phyloP scores from a whole-genome alignment of 495 filamentous ascomycete species.

The Podospora bellae-mahoneyi region DNA sequence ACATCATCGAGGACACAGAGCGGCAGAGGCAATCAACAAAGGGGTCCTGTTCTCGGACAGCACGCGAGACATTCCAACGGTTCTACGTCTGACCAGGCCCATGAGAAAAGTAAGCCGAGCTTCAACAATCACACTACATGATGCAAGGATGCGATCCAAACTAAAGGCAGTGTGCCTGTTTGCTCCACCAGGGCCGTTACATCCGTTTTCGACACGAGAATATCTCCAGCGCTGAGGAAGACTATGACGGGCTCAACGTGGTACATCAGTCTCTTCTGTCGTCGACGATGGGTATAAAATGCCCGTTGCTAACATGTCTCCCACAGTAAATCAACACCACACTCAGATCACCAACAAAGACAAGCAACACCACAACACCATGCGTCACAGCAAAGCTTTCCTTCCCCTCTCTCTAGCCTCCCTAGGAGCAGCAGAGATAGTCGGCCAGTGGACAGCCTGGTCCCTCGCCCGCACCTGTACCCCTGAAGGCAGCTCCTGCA shows the following conservation, averaged over 20 bases:
- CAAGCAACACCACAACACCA: not conserved
- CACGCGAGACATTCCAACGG: not conserved
- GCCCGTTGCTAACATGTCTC: not conserved
- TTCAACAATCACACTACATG: not conserved
- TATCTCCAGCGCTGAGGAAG: not conserved
- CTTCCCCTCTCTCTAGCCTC: not conserved
- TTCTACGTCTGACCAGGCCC: not conserved
- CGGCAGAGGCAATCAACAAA: not conserved
- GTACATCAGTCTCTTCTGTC: not conserved
- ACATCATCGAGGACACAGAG: not conserved
- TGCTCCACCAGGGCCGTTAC: not conserved
- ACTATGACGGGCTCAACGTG: not conserved
- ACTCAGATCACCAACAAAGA: not conserved
- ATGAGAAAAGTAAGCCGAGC: not conserved
- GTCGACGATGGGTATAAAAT: constrained; percentile 1
- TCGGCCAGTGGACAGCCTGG: constrained; percentile 12
- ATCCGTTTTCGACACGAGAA: constrained; percentile 1
- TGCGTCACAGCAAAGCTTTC: not conserved
- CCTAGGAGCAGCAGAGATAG: constrained; percentile 4
- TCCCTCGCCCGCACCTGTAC: constrained; percentile 3
- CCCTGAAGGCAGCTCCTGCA: constrained; percentile 22
- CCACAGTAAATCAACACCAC: not conserved
- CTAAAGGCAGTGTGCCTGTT: not conserved
- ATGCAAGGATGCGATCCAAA: not conserved
- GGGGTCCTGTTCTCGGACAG: not conserved